Percentiles rank a stretch among this genome's conserved stretches.
These are phyloP conservation scores for Glycine soja DNA, from an alignment of 306 rosid genomes.

Conservation along the genomic window DNA sequence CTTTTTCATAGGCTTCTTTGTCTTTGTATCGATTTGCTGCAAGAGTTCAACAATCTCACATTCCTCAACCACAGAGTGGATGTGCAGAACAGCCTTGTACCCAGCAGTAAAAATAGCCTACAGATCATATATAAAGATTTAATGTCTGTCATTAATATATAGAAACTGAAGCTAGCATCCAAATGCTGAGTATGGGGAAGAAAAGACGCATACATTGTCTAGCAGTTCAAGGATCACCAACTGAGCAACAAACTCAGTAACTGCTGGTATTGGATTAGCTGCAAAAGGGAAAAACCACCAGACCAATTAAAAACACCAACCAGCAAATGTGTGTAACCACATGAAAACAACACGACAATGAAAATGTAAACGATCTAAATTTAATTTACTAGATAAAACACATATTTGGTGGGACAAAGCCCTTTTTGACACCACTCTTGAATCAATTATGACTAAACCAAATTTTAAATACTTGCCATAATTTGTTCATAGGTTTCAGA, in stretches of 20 bases:
- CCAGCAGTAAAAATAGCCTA: constrained; percentile 99
- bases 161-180: constrained; percentile 25
- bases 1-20: constrained; percentile 86
- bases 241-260: constrained; percentile 84
- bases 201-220: constrained; percentile 69
- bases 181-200: neutral
- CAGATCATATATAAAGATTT: constrained; percentile 34
- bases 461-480: too few species aligned
- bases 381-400: constrained; percentile 16
- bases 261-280: constrained; percentile 79
- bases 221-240: constrained; percentile 89
- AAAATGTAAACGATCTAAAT: neutral
- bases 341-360: neutral
- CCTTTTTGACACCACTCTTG: too few species aligned
- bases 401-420: too few species aligned
- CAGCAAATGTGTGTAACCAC: constrained; percentile 1
- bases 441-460: too few species aligned
- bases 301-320: constrained; percentile 17
- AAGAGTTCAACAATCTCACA: constrained; percentile 94
- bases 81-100: constrained; percentile 93
- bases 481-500: too few species aligned
- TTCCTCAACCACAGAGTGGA: constrained; percentile 94
- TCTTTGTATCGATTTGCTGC: constrained; percentile 92
- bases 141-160: constrained; percentile 5
- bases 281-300: constrained; percentile 48